phyloP scores from a whole-genome alignment of 129 eudicot genomes.

The Ambrosia artemisiifolia region DNA sequence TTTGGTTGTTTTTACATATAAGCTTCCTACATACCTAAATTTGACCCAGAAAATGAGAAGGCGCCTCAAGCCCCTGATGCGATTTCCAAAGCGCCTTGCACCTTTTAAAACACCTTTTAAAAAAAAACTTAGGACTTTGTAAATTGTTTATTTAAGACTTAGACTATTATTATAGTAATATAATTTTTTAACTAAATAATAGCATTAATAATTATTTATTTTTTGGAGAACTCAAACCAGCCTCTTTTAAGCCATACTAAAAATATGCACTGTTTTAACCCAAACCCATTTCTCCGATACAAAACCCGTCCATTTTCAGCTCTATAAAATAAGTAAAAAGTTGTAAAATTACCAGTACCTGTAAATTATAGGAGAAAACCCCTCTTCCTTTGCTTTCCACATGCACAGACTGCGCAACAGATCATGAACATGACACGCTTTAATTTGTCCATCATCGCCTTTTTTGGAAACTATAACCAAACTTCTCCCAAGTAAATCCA shows the following conservation, averaged over 20 bases:
- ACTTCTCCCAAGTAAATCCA: conserved; percentile 32
- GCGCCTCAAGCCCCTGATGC: neutral
- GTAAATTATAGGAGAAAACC: conserved; percentile 17
- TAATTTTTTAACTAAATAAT: neutral
- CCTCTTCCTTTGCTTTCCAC: conserved; percentile 30
- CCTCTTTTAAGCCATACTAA: neutral
- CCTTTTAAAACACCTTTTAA: too few relatives aligned
- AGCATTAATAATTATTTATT: neutral
- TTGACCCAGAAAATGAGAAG: too few relatives aligned
- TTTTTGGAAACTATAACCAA: conserved; percentile 29
- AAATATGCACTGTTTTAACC: neutral
- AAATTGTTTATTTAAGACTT: neutral
- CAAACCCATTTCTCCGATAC: neutral
- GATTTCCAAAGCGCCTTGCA: neutral
- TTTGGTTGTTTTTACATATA: too few relatives aligned
- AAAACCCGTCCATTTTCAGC: neutral
- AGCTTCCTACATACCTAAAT: too few relatives aligned
- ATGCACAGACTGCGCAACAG: conserved; percentile 29
- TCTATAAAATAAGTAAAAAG: neutral
- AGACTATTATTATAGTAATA: neutral
- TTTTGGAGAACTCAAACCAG: neutral
- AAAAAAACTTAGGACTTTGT: neutral
- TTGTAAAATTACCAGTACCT: conserved; percentile 13
- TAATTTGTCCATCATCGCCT: conserved; percentile 27
- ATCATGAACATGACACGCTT: conserved; percentile 40